These are phyloP conservation scores for Fragaria nilgerrensis DNA, from an alignment of 306 rosid genomes.

Conservation along the genomic window DNA sequence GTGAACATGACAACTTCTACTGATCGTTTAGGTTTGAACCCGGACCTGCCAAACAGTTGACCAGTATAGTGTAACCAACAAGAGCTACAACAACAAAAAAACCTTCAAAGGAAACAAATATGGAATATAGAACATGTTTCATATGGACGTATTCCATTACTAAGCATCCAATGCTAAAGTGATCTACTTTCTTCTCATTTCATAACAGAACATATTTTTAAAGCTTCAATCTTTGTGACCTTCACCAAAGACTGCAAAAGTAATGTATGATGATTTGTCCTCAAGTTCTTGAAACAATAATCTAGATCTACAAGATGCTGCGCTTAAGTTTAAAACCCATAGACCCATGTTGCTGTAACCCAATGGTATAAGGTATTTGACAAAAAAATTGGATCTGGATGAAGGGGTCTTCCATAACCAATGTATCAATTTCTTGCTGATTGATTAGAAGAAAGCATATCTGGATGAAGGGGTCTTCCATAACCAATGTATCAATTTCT, in stretches of 20 bases:
- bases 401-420: not conserved
- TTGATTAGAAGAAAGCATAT: not conserved
- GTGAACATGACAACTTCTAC: slow-evolving; percentile 86
- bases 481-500: not conserved
- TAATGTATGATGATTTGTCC: not conserved
- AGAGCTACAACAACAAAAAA: not conserved
- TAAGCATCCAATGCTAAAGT: not conserved
- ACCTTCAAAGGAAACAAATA: not conserved
- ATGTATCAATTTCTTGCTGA: not conserved
- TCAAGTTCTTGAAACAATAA: not conserved
- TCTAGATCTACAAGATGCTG: not conserved
- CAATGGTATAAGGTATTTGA: not conserved
- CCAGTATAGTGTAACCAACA: slow-evolving; percentile 6
- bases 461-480: not conserved
- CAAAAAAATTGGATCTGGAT: not conserved
- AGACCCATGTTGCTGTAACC: not conserved
- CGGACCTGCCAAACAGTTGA: slow-evolving; percentile 55
- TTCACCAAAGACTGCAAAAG: not conserved
- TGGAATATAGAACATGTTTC: not conserved
- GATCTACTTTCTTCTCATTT: not conserved
- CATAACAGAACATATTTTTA: not conserved
- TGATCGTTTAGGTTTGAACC: slow-evolving; percentile 75
- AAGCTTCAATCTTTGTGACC: not conserved
- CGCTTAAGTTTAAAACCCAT: not conserved
- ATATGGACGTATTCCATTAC: not conserved